phyloP scores from a whole-genome alignment of 768 basidiomycete species.

The Pisolithus orientalis region DNA sequence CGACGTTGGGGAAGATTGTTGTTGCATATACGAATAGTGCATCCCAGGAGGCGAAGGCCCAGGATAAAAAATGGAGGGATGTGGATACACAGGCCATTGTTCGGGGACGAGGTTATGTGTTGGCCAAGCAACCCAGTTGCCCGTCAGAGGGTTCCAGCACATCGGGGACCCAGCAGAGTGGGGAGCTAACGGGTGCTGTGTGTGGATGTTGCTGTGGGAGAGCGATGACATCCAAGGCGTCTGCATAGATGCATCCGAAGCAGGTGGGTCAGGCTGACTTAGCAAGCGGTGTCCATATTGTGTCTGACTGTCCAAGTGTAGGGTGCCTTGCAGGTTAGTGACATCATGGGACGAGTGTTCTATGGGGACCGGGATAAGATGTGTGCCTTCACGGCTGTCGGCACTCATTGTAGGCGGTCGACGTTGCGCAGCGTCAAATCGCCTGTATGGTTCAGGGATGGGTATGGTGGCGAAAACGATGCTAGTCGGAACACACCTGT shows the following conservation, averaged over 20 bases:
- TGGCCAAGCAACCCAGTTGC: conserved; percentile 26
- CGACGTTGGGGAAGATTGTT: conserved; percentile 2
- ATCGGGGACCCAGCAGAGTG: conserved; percentile 24
- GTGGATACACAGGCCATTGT: conserved; percentile 25
- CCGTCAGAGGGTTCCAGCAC: conserved; percentile 26
- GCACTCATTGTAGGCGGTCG: conserved; percentile 16
- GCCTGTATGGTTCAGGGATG: conserved; percentile 19
- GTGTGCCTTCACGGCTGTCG: conserved; percentile 17
- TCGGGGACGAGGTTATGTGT: conserved; percentile 19
- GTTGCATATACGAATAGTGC: conserved; percentile 25
- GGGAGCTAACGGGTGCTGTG: conserved; percentile 24
- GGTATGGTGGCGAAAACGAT: conserved; percentile 34
- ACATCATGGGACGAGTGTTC: conserved; percentile 17
- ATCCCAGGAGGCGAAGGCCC: conserved; percentile 14
- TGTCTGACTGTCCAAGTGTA: conserved; percentile 19
- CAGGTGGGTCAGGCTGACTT: conserved; percentile 18
- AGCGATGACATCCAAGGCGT: conserved; percentile 23
- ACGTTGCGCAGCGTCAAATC: conserved; percentile 15
- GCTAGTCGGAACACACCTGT: conserved; percentile 31
- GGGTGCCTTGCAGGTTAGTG: conserved; percentile 19
- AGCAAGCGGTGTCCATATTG: conserved; percentile 20
- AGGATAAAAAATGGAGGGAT: conserved; percentile 22
- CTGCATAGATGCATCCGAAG: conserved; percentile 16
- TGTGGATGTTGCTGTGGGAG: conserved; percentile 12
- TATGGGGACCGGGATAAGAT: conserved; percentile 14